A percentile compares a stretch with the other conserved stretches of the same genome.
phyloP scores from a whole-genome alignment of 139 green algal species.

The Chlamydomonas sp. region DNA sequence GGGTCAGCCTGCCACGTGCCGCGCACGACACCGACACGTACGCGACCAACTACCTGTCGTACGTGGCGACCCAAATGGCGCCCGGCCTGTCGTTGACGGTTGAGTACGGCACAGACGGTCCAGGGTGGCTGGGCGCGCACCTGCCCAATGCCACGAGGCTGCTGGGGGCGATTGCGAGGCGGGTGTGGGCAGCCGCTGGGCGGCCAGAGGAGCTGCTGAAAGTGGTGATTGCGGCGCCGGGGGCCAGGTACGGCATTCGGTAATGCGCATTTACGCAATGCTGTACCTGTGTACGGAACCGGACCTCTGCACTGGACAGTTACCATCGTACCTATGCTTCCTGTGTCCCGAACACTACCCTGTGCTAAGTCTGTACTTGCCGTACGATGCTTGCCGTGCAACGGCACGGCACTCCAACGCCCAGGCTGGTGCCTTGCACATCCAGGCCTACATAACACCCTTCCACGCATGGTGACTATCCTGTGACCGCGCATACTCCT shows the following conservation, averaged over 20 bases:
- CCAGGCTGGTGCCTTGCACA: no score
- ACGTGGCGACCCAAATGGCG: constrained; percentile 7
- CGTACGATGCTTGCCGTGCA: no score
- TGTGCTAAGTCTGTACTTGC: no score
- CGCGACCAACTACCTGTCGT: constrained; percentile 10
- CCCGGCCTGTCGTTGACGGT: not conserved
- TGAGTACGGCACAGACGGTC: constrained; percentile 33
- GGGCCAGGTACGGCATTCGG: not conserved
- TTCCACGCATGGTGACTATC: no score
- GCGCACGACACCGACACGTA: constrained; percentile 31
- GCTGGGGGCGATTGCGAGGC: not conserved
- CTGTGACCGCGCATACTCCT: no score
- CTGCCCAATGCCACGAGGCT: constrained; percentile 18
- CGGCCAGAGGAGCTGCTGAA: not conserved
- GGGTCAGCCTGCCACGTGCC: constrained; percentile 22
- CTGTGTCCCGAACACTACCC: no score
- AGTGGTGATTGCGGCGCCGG: not conserved
- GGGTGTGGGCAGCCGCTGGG: constrained; percentile 10
- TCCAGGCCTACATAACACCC: no score
- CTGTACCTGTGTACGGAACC: not conserved
- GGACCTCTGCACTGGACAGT: no score
- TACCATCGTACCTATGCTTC: no score
- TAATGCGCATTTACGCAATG: not conserved
- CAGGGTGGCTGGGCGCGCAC: constrained; percentile 18
- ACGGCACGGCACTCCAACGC: no score